Evolutionary conservation across 129 eudicot genomes (phyloP), one percentile per base, ranked within the genome.

Genomic region (Chrysanthemum lavandulifolium): DNA sequence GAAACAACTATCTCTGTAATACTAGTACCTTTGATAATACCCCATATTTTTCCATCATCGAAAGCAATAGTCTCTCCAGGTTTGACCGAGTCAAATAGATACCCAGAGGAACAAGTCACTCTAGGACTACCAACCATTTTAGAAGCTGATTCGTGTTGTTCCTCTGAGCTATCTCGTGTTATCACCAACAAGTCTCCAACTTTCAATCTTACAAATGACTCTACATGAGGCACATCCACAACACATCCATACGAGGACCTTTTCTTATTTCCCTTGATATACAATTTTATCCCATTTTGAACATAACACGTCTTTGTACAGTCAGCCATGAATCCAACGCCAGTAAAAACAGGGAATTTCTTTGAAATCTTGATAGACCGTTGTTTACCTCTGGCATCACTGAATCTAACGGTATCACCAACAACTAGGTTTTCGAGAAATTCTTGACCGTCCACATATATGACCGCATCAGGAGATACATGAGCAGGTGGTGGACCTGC

Each of bases 21-120:
- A 69, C 92, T 86, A 54, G 86, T 61, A 57, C 92, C 96, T 76
- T 89, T 86, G 12, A 86, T 80, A 54, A 89, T 76, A 12, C 96
- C 96, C 92, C 96, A 86, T 77, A 89, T 86, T 64, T 89, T 89
- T 43, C 96, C 96, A 76, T 89, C 96, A 73, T 89, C 96, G 64
- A 89, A 89, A 15, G 96, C 84, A 65, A 89, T 86, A 36, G 86
- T 84, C 48, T 89, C 84, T 71, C 96, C 96, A 12, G 96, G 92
- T 84, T 89, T 89, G 61, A 89, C 92, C 2, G 96, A 89, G 82
- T 89, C 96, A 80, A 86, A 89, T 29, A 89, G 82, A 83, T 89
- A 89, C 3, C 88, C 87, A 33, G 89, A 86, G 15, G 96, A 80
- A 80, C 92, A 86, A 53, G 82, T 84, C 25, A 89, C 80, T 72